A percentile compares a stretch with the other conserved stretches of the same genome.
Conservation (phyloP, 2,329 filamentous ascomycete genomes). For the Diplodia corticola region DNA sequence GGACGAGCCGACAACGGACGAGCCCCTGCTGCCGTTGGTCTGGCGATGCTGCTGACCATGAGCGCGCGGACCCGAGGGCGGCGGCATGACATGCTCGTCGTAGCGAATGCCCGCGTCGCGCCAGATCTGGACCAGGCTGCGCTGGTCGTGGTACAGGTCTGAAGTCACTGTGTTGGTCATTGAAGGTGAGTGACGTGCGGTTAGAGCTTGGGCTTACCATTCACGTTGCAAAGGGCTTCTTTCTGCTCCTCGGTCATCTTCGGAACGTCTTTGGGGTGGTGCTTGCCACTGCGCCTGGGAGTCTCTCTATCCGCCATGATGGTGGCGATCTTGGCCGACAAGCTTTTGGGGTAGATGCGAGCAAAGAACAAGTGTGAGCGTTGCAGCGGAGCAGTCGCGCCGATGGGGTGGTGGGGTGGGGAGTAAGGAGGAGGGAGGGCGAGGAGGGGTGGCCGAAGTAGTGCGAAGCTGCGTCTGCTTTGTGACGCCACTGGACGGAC, state of each 20-base stretch:
- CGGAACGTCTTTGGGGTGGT: neutral
- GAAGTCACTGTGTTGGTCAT: neutral
- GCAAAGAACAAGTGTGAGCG: neutral
- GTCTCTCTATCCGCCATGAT: neutral
- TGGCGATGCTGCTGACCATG: neutral
- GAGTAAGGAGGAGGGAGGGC: neutral
- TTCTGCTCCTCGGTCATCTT: slow-evolving; percentile 6
- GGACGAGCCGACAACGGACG: no score
- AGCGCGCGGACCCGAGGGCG: neutral
- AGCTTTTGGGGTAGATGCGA: neutral
- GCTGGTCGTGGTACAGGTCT: slow-evolving; percentile 15
- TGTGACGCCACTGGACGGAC: neutral
- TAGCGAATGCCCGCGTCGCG: neutral
- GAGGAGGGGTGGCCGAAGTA: neutral
- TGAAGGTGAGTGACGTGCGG: no score
- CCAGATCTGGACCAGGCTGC: slow-evolving; percentile 14
- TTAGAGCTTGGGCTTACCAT: neutral
- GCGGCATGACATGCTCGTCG: neutral
- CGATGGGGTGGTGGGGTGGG: neutral
- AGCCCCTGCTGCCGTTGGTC: neutral
- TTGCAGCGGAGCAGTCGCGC: neutral
- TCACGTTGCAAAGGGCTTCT: neutral
- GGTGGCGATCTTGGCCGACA: neutral
- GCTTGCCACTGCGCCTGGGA: neutral
- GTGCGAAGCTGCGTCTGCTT: neutral